These are phyloP conservation scores for Dactylellina cionopaga DNA, from an alignment of 2,329 filamentous ascomycete species.

Conservation along the genomic window DNA sequence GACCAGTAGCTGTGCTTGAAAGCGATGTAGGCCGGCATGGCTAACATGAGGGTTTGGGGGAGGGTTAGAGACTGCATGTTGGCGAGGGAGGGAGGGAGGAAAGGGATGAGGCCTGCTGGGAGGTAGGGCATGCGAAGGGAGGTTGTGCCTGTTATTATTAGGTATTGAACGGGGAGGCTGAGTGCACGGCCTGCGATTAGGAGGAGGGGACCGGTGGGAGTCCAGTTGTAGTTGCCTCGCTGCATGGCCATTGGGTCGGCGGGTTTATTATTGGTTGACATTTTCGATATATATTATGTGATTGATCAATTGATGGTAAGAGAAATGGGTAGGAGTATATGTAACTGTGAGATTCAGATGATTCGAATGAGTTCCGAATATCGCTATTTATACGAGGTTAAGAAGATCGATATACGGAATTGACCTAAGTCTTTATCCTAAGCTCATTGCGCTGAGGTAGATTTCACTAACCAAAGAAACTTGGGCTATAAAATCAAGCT, in stretches of 20 bases:
- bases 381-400: neutral
- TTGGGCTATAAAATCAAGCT: too few relatives aligned
- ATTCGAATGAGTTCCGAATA: too few relatives aligned
- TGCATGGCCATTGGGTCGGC: conserved; percentile 19
- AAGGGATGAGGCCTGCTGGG: neutral
- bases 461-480: too few relatives aligned
- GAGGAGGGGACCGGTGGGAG: neutral
- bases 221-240: conserved; percentile 17
- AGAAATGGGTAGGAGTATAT: too few relatives aligned
- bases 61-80: neutral
- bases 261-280: conserved; percentile 10
- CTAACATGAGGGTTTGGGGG: conserved; percentile 7
- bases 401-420: too few relatives aligned
- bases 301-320: too few relatives aligned
- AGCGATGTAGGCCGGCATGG: conserved; percentile 17
- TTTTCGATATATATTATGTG: neutral
- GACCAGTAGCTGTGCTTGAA: conserved; percentile 32
- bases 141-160: conserved; percentile 11
- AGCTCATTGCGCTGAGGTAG: too few relatives aligned
- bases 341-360: too few relatives aligned
- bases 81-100: neutral
- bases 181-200: conserved; percentile 8
- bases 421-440: too few relatives aligned
- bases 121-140: too few relatives aligned
- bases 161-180: conserved; percentile 27